Evolutionary conservation across 306 rosid genomes (phyloP).

Genomic region (Vachellia collinsii): DNA sequence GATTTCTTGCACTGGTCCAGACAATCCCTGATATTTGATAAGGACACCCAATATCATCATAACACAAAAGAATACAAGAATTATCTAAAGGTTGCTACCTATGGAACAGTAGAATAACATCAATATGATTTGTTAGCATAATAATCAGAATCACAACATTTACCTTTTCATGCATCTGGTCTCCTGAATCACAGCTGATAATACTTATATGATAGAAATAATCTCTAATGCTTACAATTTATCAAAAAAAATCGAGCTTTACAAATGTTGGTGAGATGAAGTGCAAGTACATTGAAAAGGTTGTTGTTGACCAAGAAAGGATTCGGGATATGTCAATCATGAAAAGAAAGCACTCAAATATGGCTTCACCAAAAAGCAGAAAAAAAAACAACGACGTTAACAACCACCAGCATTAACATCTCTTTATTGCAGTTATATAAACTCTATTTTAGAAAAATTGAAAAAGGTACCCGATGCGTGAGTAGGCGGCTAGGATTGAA

Average conservation of each 20-base stretch:
- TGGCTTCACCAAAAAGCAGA: background rate
- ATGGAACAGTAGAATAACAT: slow-evolving; percentile 10
- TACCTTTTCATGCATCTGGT: background rate
- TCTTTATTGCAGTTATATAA: slow-evolving; percentile 14
- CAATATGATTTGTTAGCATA: slow-evolving; percentile 18
- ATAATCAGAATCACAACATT: slow-evolving; percentile 1
- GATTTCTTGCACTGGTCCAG: slow-evolving; percentile 78
- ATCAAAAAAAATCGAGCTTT: background rate
- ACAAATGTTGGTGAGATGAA: background rate
- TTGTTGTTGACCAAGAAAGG: background rate
- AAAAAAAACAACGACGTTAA: background rate
- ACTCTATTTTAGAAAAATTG: background rate
- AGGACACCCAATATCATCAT: slow-evolving; percentile 30
- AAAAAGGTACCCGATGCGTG: slow-evolving; percentile 9
- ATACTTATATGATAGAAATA: background rate
- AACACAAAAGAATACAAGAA: slow-evolving; percentile 17
- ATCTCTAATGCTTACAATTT: background rate
- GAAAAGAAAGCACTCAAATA: background rate
- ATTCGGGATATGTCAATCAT: slow-evolving; percentile 12
- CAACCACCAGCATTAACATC: background rate
- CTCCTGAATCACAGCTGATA: slow-evolving; percentile 20
- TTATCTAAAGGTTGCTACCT: background rate
- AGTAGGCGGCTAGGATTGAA: background rate
- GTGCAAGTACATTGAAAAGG: background rate
- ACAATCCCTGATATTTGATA: slow-evolving; percentile 64